Evolutionary conservation across 176 grass and related monocot species (phyloP).

Genomic region (Aegilops tauschii): DNA sequence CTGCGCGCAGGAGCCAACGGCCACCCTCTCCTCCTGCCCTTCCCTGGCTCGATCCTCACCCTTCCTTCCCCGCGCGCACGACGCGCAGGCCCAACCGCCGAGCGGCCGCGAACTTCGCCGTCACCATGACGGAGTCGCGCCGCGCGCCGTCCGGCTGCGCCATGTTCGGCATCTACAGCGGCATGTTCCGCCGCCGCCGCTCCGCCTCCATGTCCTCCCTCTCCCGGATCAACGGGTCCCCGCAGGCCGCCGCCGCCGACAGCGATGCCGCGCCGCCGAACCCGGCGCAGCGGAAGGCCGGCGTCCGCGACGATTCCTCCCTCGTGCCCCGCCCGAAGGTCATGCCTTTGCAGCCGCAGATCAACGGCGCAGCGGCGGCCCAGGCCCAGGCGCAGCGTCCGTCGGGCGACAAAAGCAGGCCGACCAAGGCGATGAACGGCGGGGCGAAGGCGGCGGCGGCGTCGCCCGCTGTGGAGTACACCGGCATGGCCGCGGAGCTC

Average conservation of each 20-base stretch:
- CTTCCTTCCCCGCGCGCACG: not conserved
- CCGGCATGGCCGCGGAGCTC: constrained; percentile 68
- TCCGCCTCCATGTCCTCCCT: constrained; percentile 62
- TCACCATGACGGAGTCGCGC: constrained; percentile 54
- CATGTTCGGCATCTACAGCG: constrained; percentile 63
- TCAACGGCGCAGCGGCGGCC: not conserved
- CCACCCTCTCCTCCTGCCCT: constrained; percentile 6
- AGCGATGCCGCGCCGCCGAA: not conserved
- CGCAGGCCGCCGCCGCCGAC: not conserved
- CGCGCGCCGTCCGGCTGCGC: constrained; percentile 65
- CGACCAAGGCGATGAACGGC: constrained; percentile 20
- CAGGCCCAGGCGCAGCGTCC: not conserved
- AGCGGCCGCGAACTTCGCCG: constrained; percentile 18
- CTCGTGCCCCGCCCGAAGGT: constrained; percentile 22
- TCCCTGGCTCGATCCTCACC: not conserved
- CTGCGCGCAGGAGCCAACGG: constrained; percentile 27
- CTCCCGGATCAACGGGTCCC: constrained; percentile 23
- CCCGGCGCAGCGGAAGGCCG: constrained; percentile 16
- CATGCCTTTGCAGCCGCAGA: not conserved
- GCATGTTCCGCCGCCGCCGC: constrained; percentile 73
- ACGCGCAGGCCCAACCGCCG: constrained; percentile 21
- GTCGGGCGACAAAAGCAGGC: not conserved
- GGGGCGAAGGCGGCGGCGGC: not conserved
- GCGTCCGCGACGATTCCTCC: constrained; percentile 26
- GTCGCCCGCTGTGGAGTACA: constrained; percentile 42